Evolutionary conservation across 225 moss, liverwort and hornwort genomes (phyloP).

Genomic region (Climacium dendroides): DNA sequence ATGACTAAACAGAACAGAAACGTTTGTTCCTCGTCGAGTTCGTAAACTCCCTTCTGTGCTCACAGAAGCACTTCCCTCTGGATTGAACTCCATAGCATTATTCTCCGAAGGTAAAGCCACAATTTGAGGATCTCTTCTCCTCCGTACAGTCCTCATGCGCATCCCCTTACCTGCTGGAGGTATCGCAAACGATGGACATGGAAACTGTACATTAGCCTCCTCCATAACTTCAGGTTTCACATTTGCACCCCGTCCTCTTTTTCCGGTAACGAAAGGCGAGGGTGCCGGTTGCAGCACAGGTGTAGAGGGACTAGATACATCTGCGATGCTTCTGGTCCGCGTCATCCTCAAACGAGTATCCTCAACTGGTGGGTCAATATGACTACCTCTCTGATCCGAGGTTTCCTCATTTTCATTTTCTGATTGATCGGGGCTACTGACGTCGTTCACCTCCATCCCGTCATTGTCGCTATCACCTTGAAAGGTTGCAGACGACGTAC

Average conservation of each 20-base stretch:
- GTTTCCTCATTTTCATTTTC: not conserved
- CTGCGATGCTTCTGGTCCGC: constrained; percentile 41
- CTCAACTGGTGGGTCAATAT: not conserved
- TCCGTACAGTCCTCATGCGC: constrained; percentile 36
- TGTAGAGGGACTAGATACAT: constrained; percentile 34
- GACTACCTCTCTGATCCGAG: not conserved
- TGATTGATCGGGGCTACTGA: constrained; percentile 5
- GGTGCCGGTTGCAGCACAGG: constrained; percentile 18
- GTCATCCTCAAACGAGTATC: constrained; percentile 18
- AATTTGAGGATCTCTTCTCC: constrained; percentile 24
- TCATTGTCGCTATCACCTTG: constrained; percentile 6
- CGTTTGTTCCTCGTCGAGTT: constrained; percentile 6
- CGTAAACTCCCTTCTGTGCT: constrained; percentile 36
- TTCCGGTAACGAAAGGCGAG: constrained; percentile 35
- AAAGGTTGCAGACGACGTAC: constrained; percentile 29
- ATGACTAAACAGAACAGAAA: constrained; percentile 45
- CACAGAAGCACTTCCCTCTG: constrained; percentile 30
- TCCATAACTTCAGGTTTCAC: constrained; percentile 29
- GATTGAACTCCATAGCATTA: constrained; percentile 2
- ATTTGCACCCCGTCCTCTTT: constrained; percentile 38
- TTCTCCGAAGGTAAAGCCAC: constrained; percentile 12
- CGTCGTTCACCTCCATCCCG: constrained; percentile 11
- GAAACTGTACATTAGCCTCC: not conserved
- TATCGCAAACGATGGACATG: not conserved
- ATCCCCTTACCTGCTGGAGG: constrained; percentile 26